A percentile compares a stretch with the other conserved stretches of the same genome.
These are phyloP conservation scores for Epichloe glyceriae DNA, from an alignment of 2,329 filamentous ascomycete genomes.

Conservation along the genomic window DNA sequence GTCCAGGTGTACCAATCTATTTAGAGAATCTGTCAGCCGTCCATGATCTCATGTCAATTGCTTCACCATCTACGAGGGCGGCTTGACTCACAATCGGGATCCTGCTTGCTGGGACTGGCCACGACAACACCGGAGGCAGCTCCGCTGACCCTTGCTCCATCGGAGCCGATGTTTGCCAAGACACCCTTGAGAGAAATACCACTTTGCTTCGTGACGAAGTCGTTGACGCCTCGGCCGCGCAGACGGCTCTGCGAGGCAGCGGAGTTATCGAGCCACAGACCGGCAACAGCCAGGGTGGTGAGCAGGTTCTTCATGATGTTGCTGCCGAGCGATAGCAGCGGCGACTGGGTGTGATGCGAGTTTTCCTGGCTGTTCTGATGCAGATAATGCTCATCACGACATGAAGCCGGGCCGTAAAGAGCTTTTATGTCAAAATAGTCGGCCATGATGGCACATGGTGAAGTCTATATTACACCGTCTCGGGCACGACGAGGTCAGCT, in stretches of 20 bases:
- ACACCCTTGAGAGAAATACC: constrained; percentile 11
- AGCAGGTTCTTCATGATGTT: constrained; percentile 4
- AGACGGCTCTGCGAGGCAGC: not conserved
- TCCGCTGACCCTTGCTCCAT: constrained; percentile 33
- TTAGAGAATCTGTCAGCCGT: not conserved
- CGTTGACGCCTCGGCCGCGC: constrained; percentile 13
- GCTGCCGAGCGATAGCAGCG: not conserved
- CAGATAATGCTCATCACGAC: not conserved
- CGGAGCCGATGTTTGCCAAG: constrained; percentile 37
- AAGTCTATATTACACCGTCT: not conserved
- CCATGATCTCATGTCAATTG: not conserved
- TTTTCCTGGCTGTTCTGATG: not conserved
- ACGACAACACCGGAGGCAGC: constrained; percentile 37
- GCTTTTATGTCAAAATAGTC: not conserved
- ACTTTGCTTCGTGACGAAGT: constrained; percentile 11
- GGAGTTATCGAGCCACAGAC: not conserved
- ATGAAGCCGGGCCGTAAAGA: not conserved
- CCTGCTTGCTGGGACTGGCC: constrained; percentile 36
- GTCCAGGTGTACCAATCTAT: constrained; percentile 68
- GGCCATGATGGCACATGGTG: not conserved
- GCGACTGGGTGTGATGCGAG: not conserved
- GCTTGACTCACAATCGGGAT: constrained; percentile 37
- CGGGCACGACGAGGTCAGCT: not conserved
- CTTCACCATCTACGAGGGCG: no score
- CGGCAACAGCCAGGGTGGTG: not conserved